phyloP scores from a whole-genome alignment of 345 rosid genomes.

The Eucalyptus curtisii region DNA sequence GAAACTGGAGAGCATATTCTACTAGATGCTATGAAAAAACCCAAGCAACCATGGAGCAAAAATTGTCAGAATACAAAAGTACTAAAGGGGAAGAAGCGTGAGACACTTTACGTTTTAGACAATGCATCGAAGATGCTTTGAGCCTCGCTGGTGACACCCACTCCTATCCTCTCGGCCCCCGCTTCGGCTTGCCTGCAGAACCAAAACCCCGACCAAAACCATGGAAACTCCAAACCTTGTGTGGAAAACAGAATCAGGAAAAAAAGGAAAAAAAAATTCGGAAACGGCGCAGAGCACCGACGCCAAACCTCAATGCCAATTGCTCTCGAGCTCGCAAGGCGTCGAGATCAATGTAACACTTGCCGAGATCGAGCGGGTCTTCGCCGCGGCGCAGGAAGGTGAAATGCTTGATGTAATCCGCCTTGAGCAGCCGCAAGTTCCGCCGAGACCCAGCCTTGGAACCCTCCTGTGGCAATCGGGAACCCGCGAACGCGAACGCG shows the following conservation, averaged over 20 bases:
- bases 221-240: not conserved
- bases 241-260: not conserved
- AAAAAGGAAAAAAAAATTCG: not conserved
- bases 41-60: not conserved
- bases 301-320: slow-evolving; percentile 55
- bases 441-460: slow-evolving; percentile 32
- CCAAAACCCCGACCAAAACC: not conserved
- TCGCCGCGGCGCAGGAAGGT: slow-evolving; percentile 57
- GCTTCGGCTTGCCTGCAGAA: slow-evolving; percentile 72
- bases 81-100: not conserved
- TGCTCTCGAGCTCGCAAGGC: slow-evolving; percentile 67
- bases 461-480: slow-evolving; percentile 49
- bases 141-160: slow-evolving; percentile 86
- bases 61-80: not conserved
- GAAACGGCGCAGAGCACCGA: not conserved
- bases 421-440: slow-evolving; percentile 67
- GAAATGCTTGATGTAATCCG: slow-evolving; percentile 56
- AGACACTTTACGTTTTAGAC: slow-evolving; percentile 65
- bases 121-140: slow-evolving; percentile 82
- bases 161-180: slow-evolving; percentile 82
- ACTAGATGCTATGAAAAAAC: not conserved
- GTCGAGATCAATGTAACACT: slow-evolving; percentile 54
- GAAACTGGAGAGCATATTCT: not conserved
- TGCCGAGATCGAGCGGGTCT: slow-evolving; percentile 65
- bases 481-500: not conserved